These are phyloP conservation scores for Nothophoma quercina DNA, from an alignment of 2,329 filamentous ascomycete genomes.

Conservation along the genomic window DNA sequence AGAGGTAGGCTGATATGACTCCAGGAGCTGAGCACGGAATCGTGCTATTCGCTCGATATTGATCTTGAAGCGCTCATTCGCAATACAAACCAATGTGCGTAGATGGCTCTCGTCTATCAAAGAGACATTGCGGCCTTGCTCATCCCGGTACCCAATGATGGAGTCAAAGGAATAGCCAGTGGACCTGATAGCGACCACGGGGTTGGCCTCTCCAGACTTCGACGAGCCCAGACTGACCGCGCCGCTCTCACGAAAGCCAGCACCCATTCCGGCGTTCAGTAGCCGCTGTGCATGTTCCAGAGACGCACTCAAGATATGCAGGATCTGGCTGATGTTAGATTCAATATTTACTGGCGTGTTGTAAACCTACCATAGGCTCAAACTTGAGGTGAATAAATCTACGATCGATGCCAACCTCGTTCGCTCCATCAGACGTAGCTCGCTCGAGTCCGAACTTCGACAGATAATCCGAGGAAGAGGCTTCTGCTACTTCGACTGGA, in stretches of 20 bases:
- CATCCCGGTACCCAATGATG: conserved; percentile 68
- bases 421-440: conserved; percentile 1
- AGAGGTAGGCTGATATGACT: conserved; percentile 13
- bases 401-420: conserved; percentile 34
- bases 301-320: conserved; percentile 84
- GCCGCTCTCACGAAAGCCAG: conserved; percentile 90
- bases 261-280: conserved; percentile 76
- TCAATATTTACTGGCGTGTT: background rate
- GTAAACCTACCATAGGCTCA: conserved; percentile 81
- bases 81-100: conserved; percentile 69
- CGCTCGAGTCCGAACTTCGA: conserved; percentile 51
- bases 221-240: conserved; percentile 69
- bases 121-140: conserved; percentile 50
- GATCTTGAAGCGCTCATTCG: conserved; percentile 76
- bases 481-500: conserved; percentile 57
- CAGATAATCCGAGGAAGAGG: conserved; percentile 23
- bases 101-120: conserved; percentile 73
- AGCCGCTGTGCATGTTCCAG: conserved; percentile 76
- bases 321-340: conserved; percentile 67
- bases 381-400: conserved; percentile 84
- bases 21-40: conserved; percentile 64
- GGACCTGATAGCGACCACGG: conserved; percentile 85
- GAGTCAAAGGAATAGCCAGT: conserved; percentile 84
- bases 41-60: conserved; percentile 73
- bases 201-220: conserved; percentile 58